Evolutionary conservation across 1,139 yeast species (phyloP), one percentile per base, ranked within the genome.

Genomic region (Hyphopichia buzzinii): DNA sequence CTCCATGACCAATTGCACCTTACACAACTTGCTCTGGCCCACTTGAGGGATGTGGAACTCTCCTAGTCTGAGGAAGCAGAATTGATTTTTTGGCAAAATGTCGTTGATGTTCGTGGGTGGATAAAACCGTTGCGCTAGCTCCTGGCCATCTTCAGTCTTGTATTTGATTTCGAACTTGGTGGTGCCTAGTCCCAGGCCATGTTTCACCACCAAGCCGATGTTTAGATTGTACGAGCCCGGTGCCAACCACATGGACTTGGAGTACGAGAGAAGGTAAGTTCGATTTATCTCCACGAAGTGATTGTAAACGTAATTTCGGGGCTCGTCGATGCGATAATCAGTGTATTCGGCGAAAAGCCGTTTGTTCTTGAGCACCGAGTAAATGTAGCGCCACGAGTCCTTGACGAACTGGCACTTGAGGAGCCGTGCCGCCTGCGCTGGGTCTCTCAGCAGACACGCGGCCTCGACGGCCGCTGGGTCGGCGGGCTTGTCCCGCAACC

Each of bases 21-120:
- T 62, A 16, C 59, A 51, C 27, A 71, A 46, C 30, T 63, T 64
- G 10, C 64, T 56, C 32, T 43, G 51, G 17, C 39, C 42, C 17
- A 13, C n/a, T 17, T 36, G 30, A 5, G 62, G 62, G 3, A 62
- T 45, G 3, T 39, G 48, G 45, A 81, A 76, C 35, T 63, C 67
- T 0, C 84, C 86, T 17, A 79, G 47, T 45, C 76, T 72, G 27
- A 81, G 52, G 35, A 78, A 61, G 33, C 79, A 67, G 45, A 79
- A 69, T 44, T 70, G 73, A 27, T 68, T 64, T 37, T 69, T 70
- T 3, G 85, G 84, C 17, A 79, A 58, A 26, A 80, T 64, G 19
- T 80, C 84, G 39, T 72, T 72, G 30, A 81, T 74, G 46, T 77
- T 74, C 0, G 77, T 64, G 0, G 85, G 81, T 0, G 84, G 82